phyloP scores from a whole-genome alignment of 192 early-diverging fungal species.

The Coemansia sp. region DNA sequence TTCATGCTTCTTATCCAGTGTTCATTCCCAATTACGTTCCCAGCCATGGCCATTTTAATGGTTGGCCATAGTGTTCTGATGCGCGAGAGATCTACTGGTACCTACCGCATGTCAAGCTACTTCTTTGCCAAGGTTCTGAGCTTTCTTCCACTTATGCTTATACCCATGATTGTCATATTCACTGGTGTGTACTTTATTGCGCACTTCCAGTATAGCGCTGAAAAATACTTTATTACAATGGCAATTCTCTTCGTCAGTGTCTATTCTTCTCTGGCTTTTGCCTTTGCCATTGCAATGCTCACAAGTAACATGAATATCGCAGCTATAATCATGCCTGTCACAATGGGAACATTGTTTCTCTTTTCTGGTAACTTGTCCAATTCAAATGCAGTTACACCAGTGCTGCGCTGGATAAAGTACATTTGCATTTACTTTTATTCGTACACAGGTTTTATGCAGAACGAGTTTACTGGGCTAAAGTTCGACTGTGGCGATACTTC shows the following conservation, averaged over 20 bases:
- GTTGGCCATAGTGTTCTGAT: constrained; percentile 43
- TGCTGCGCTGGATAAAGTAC: constrained; percentile 46
- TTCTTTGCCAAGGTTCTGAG: constrained; percentile 61
- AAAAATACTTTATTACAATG: constrained; percentile 30
- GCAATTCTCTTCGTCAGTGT: constrained; percentile 25
- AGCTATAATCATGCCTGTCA: constrained; percentile 20
- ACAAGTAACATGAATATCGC: constrained; percentile 23
- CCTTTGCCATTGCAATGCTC: constrained; percentile 29
- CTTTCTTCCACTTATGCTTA: constrained; percentile 32
- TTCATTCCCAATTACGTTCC: constrained; percentile 56
- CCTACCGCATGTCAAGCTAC: constrained; percentile 60
- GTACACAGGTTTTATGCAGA: constrained; percentile 38
- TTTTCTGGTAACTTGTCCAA: constrained; percentile 42
- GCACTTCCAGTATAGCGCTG: constrained; percentile 26
- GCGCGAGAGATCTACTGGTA: constrained; percentile 61
- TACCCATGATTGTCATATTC: constrained; percentile 25
- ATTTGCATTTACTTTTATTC: constrained; percentile 31
- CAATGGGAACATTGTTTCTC: constrained; percentile 19
- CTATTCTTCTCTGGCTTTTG: constrained; percentile 23
- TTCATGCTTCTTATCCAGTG: constrained; percentile 45
- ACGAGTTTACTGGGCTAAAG: constrained; percentile 42
- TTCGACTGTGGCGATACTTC: constrained; percentile 12
- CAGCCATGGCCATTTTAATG: constrained; percentile 36
- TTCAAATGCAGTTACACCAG: constrained; percentile 33
- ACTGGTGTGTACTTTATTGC: constrained; percentile 33